phyloP scores from a whole-genome alignment of 23 red algal genomes.

The Gracilaria caudata region DNA sequence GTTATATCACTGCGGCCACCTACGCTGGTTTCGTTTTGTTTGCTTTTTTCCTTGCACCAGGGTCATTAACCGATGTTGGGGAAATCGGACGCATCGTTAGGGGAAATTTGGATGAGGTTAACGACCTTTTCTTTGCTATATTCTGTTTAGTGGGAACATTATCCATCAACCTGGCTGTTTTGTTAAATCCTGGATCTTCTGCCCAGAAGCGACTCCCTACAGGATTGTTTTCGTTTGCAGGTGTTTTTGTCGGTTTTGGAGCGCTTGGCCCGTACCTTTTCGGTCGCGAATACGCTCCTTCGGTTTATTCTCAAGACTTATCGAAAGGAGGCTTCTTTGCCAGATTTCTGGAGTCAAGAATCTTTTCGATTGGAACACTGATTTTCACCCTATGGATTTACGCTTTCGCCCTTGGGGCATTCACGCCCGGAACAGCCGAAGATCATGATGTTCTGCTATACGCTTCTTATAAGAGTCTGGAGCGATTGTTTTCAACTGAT shows the following conservation, averaged over 20 bases:
- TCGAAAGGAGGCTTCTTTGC: constrained; percentile 1
- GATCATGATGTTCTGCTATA: constrained; percentile 53
- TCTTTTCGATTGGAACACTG: constrained; percentile 33
- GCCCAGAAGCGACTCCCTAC: constrained; percentile 36
- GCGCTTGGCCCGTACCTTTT: constrained; percentile 53
- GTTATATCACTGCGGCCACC: constrained; percentile 7
- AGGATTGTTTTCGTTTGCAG: constrained; percentile 21
- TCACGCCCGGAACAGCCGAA: constrained; percentile 49
- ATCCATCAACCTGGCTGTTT: constrained; percentile 36
- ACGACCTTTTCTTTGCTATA: constrained; percentile 60
- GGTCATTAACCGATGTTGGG: constrained; percentile 17
- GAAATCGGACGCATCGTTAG: constrained; percentile 45
- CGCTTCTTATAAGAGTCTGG: constrained; percentile 17
- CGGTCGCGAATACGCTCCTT: constrained; percentile 53
- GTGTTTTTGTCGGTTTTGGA: constrained; percentile 51
- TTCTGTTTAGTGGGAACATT: constrained; percentile 53
- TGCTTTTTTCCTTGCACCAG: constrained; percentile 47
- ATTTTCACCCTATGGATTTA: constrained; percentile 39
- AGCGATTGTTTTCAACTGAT: constrained; percentile 21
- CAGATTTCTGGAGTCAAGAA: constrained; percentile 36
- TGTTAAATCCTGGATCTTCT: constrained; percentile 47
- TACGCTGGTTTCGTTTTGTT: constrained; percentile 37
- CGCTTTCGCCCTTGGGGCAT: constrained; percentile 54
- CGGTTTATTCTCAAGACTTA: constrained; percentile 43
- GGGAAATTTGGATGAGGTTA: constrained; percentile 51